Conservation (phyloP, 768 basidiomycete genomes). For the Rhodotorula babjevae region DNA sequence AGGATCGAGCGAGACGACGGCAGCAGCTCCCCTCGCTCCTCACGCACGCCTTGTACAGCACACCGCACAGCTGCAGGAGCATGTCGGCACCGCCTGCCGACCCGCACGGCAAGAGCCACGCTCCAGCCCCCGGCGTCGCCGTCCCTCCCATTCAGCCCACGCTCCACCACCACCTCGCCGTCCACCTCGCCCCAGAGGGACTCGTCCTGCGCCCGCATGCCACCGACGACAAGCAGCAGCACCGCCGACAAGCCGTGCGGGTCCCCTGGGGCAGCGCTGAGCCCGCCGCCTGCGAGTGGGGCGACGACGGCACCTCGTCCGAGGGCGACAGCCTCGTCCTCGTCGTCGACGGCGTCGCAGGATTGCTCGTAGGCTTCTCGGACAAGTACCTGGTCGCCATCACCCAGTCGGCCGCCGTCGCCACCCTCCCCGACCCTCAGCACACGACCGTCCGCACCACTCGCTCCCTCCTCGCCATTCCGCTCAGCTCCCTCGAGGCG, state of each 20-base stretch:
- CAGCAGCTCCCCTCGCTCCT: neutral
- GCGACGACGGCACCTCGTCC: neutral
- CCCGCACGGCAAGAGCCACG: neutral
- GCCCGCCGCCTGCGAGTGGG: neutral
- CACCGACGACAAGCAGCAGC: neutral
- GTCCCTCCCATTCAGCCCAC: constrained; percentile 1
- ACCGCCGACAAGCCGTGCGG: constrained; percentile 1
- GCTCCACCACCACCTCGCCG: constrained; percentile 1
- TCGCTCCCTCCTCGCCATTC: constrained; percentile 21
- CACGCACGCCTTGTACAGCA: too few species aligned
- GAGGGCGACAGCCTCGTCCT: neutral
- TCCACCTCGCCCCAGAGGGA: neutral
- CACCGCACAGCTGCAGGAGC: neutral
- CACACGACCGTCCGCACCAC: neutral
- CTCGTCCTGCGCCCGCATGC: constrained; percentile 10
- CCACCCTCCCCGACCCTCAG: constrained; percentile 18
- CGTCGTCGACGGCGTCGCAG: constrained; percentile 18
- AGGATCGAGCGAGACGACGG: too few species aligned
- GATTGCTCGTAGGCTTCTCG: constrained; percentile 19
- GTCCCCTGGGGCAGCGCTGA: constrained; percentile 8
- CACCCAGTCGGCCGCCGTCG: constrained; percentile 11
- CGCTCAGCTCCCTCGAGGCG: constrained; percentile 10
- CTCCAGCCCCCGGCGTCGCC: neutral
- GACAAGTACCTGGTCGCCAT: constrained; percentile 28
- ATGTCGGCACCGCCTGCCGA: neutral